A percentile compares a stretch with the other conserved stretches of the same genome.
These are phyloP conservation scores for Hemisphaericaspora xylofermentans DNA, from an alignment of 1,139 yeast species.

Conservation along the genomic window DNA sequence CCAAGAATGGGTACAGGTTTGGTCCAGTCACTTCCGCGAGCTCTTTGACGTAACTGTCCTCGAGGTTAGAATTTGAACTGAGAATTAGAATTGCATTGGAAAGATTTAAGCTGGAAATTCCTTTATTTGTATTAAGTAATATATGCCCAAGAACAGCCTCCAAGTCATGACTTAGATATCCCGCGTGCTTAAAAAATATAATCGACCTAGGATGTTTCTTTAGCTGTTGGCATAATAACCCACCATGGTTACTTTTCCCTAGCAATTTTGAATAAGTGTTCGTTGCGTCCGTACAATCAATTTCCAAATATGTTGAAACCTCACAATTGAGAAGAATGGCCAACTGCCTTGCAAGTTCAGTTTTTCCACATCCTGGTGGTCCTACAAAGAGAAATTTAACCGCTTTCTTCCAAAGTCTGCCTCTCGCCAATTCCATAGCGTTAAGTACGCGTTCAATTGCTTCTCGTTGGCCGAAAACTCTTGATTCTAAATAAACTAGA, in stretches of 20 bases:
- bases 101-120: neutral
- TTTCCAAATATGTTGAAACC: neutral
- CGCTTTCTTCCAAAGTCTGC: neutral
- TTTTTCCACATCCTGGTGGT: neutral
- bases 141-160: neutral
- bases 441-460: neutral
- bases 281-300: neutral
- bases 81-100: neutral
- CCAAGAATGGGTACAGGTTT: neutral
- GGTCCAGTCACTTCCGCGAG: neutral
- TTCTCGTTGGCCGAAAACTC: neutral
- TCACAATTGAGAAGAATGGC: neutral
- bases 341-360: neutral
- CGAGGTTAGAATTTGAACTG: neutral
- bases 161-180: neutral
- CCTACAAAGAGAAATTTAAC: neutral
- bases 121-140: neutral
- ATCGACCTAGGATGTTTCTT: neutral
- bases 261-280: neutral
- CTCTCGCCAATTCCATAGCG: neutral
- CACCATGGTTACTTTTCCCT: neutral
- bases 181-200: neutral
- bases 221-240: neutral
- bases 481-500: neutral
- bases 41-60: neutral